phyloP scores from a whole-genome alignment of 2,329 filamentous ascomycete species.

The Sordariomycetes sp. region DNA sequence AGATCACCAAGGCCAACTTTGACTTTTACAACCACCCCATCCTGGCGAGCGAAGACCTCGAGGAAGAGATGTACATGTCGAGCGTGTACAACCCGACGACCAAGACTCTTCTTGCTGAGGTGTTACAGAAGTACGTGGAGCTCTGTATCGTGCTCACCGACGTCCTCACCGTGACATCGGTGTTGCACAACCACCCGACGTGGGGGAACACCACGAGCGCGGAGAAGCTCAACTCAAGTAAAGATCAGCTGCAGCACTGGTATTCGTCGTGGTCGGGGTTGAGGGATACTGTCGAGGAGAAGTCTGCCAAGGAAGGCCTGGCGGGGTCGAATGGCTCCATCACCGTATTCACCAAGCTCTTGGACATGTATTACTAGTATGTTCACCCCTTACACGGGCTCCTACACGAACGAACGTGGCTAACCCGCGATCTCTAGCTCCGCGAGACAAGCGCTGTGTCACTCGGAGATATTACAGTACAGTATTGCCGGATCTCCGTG shows the following conservation, averaged over 20 bases:
- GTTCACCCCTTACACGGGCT: slow-evolving; percentile 7
- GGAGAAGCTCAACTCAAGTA: slow-evolving; percentile 14
- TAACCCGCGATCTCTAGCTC: slow-evolving; percentile 16
- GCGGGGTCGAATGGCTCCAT: slow-evolving; percentile 24
- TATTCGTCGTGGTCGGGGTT: slow-evolving; percentile 17
- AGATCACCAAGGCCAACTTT: slow-evolving; percentile 32
- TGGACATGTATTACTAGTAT: slow-evolving; percentile 39
- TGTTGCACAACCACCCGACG: slow-evolving; percentile 24
- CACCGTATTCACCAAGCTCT: slow-evolving; percentile 29
- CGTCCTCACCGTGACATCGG: slow-evolving; percentile 28
- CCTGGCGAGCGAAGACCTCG: slow-evolving; percentile 27
- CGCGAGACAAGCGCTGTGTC: slow-evolving; percentile 27
- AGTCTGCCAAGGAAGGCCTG: not conserved
- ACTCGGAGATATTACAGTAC: slow-evolving; percentile 29
- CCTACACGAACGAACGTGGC: not conserved
- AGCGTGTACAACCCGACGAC: slow-evolving; percentile 29
- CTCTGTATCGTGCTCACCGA: slow-evolving; percentile 32
- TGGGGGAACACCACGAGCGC: slow-evolving; percentile 14
- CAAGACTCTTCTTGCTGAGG: slow-evolving; percentile 27
- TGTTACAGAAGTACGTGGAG: slow-evolving; percentile 30
- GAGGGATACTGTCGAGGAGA: slow-evolving; percentile 7
- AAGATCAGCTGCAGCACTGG: slow-evolving; percentile 22
- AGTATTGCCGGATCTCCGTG: slow-evolving; percentile 15
- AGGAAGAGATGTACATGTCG: slow-evolving; percentile 28
- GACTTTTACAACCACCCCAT: slow-evolving; percentile 22